A percentile compares a stretch with the other conserved stretches of the same genome.
Conservation (phyloP, 2,329 filamentous ascomycete species). For the Tolypocladium pustulatum region DNA sequence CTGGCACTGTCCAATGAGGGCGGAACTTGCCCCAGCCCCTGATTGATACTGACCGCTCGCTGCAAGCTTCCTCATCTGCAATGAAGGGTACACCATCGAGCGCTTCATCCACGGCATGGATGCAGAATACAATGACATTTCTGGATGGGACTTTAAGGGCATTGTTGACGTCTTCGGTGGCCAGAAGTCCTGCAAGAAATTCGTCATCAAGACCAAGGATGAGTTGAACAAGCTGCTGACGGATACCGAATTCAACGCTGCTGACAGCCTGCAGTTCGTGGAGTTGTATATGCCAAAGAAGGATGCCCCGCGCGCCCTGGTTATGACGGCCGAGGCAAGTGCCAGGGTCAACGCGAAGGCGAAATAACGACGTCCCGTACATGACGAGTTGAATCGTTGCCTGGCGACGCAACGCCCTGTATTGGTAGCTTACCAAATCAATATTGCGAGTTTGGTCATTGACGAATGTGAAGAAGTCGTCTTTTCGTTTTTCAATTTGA, state of each 20-base stretch:
- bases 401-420: not conserved
- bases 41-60: not conserved
- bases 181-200: slow-evolving; percentile 47
- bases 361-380: slow-evolving; percentile 10
- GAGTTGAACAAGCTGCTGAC: slow-evolving; percentile 57
- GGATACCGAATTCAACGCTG: slow-evolving; percentile 52
- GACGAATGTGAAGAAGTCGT: not conserved
- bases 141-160: slow-evolving; percentile 62
- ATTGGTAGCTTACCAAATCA: not conserved
- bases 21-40: not conserved
- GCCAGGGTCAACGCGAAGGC: slow-evolving; percentile 53
- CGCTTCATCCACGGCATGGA: slow-evolving; percentile 79
- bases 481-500: too few relatives aligned
- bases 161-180: slow-evolving; percentile 60
- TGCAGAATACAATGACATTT: slow-evolving; percentile 71
- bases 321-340: slow-evolving; percentile 59
- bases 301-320: slow-evolving; percentile 63
- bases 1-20: not conserved
- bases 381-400: not conserved
- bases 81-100: slow-evolving; percentile 84
- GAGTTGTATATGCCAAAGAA: slow-evolving; percentile 73
- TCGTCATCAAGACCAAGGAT: slow-evolving; percentile 57
- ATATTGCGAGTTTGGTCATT: too few relatives aligned
- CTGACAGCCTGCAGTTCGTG: slow-evolving; percentile 54
- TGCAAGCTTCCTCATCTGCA: slow-evolving; percentile 67